Conservation (phyloP, 2,329 filamentous ascomycete genomes). For the Paecilomyces sp. region DNA sequence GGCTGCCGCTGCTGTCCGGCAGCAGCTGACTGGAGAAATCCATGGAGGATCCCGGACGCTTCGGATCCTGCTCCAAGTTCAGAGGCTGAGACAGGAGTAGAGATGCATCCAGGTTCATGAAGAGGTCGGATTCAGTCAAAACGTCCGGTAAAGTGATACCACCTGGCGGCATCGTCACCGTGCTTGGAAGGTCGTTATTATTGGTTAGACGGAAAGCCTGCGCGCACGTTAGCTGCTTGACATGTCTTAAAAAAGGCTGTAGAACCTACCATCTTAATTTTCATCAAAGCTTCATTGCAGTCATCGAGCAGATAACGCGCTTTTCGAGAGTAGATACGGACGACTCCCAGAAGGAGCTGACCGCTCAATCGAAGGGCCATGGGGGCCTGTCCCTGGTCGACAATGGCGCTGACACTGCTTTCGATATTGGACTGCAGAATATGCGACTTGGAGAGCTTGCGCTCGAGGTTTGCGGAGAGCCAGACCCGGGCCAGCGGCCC, state of each 20-base stretch:
- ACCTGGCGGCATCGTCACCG: conserved; percentile 71
- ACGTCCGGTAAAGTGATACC: conserved; percentile 84
- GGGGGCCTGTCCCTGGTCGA: conserved; percentile 84
- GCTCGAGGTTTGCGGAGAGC: conserved; percentile 96
- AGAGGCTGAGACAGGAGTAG: conserved; percentile 73
- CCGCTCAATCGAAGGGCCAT: conserved; percentile 92
- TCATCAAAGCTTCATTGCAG: conserved; percentile 93
- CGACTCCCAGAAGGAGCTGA: conserved; percentile 88
- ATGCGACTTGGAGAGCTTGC: conserved; percentile 95
- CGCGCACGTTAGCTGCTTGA: conserved; percentile 23
- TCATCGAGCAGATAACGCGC: conserved; percentile 93
- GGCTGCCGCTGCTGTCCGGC: conserved; percentile 51
- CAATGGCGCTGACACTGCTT: conserved; percentile 91
- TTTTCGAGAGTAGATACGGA: conserved; percentile 95
- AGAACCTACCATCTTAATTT: conserved; percentile 85
- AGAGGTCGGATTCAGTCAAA: conserved; percentile 86
- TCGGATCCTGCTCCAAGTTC: conserved; percentile 27
- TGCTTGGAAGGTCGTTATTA: conserved; percentile 89
- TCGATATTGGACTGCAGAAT: conserved; percentile 92
- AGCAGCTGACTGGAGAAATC: conserved; percentile 73
- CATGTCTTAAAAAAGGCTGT: neutral
- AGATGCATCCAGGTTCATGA: conserved; percentile 75
- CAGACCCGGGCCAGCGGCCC: conserved; percentile 95
- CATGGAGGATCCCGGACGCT: conserved; percentile 27
- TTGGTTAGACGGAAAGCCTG: conserved; percentile 90